phyloP scores from a whole-genome alignment of 2,329 filamentous ascomycete genomes.

The Laburnicola sp. region DNA sequence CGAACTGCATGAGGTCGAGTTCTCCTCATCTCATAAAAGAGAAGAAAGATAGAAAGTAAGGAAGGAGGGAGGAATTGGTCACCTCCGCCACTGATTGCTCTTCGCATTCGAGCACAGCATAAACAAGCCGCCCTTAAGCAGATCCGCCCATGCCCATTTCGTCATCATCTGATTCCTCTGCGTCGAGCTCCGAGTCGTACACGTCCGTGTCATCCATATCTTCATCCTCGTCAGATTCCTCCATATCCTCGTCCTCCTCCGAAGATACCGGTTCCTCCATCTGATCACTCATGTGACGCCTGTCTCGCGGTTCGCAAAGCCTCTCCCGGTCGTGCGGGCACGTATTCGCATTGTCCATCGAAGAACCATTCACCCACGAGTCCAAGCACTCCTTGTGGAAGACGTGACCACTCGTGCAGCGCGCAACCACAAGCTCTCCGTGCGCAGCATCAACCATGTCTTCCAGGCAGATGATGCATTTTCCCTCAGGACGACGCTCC shows the following conservation, averaged over 20 bases:
- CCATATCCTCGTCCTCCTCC: not conserved
- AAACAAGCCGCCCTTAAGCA: too few species aligned
- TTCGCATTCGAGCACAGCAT: too few species aligned
- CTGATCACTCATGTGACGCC: not conserved
- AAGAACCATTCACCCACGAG: slow-evolving; percentile 7
- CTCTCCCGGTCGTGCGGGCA: slow-evolving; percentile 9
- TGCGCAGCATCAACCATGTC: not conserved
- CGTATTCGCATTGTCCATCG: slow-evolving; percentile 10
- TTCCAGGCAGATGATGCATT: slow-evolving; percentile 4
- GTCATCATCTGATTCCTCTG: too few species aligned
- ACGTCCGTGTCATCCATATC: not conserved
- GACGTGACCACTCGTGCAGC: not conserved
- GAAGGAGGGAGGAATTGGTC: too few species aligned
- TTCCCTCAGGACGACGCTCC: not conserved
- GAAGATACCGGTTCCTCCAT: not conserved
- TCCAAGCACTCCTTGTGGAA: slow-evolving; percentile 8
- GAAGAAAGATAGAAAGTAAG: too few species aligned
- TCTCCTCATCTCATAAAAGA: too few species aligned
- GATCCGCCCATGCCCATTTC: too few species aligned
- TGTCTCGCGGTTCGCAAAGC: slow-evolving; percentile 2
- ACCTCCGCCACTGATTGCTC: too few species aligned
- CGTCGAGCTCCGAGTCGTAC: too few species aligned
- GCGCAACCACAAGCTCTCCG: not conserved
- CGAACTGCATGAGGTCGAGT: too few species aligned
- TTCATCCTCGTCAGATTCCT: not conserved